Evolutionary conservation across 371 early-diverging fungal genomes (phyloP).

Genomic region (Vairimorpha ceranae): DNA sequence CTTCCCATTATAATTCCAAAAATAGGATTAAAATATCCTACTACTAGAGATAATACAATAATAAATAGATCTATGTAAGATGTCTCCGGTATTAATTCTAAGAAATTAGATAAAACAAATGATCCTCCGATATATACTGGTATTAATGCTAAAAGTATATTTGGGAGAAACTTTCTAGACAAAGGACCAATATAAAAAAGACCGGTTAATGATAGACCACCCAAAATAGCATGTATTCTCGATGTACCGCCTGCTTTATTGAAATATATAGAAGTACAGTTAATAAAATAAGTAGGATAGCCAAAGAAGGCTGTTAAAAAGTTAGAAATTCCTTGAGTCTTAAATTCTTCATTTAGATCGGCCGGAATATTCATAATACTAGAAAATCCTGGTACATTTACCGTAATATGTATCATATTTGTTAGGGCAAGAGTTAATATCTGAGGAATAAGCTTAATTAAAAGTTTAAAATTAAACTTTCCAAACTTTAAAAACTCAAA

Average conservation of each 20-base stretch:
- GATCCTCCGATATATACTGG: constrained; percentile 16
- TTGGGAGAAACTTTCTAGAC: constrained; percentile 20
- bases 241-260: constrained; percentile 33
- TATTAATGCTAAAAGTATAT: constrained; percentile 25
- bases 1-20: background rate
- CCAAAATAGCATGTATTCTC: constrained; percentile 8
- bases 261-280: constrained; percentile 34
- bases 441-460: constrained; percentile 8
- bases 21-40: background rate
- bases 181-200: background rate
- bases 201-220: background rate
- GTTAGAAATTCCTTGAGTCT: constrained; percentile 22
- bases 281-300: constrained; percentile 46
- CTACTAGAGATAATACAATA: background rate
- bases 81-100: background rate
- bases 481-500: background rate
- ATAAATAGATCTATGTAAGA: background rate
- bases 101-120: background rate
- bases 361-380: background rate
- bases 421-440: constrained; percentile 19
- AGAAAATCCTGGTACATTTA: constrained; percentile 39
- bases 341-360: constrained; percentile 34
- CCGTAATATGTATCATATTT: constrained; percentile 48
- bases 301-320: constrained; percentile 29
- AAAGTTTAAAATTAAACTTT: background rate